Evolutionary conservation across 2,329 filamentous ascomycete species (phyloP).

Genomic region (Nannizziopsis barbatae): DNA sequence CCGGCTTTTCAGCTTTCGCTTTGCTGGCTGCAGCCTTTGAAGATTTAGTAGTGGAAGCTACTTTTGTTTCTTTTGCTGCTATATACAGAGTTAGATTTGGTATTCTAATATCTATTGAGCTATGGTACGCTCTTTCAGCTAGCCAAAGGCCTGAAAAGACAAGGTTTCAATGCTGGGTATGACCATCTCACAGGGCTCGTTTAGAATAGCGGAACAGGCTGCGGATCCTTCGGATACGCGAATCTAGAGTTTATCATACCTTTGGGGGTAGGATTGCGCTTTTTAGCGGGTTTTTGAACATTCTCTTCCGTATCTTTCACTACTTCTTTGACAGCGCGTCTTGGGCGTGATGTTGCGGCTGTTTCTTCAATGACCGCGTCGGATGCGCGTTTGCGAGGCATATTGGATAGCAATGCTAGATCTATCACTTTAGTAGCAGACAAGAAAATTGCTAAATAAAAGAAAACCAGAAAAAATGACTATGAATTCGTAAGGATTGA

Average conservation of each 20-base stretch:
- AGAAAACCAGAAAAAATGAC: too few species aligned
- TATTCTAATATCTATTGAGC: neutral
- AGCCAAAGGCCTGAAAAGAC: too few species aligned
- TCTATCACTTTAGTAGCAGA: too few species aligned
- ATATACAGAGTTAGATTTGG: neutral
- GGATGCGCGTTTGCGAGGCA: too few species aligned
- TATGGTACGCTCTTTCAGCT: too few species aligned
- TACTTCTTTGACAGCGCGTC: slow-evolving; percentile 1
- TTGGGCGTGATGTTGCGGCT: slow-evolving; percentile 12
- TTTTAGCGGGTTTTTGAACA: neutral
- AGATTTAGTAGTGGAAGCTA: neutral
- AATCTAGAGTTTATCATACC: neutral
- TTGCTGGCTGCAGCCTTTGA: neutral
- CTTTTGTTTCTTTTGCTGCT: neutral
- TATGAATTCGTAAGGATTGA: too few species aligned
- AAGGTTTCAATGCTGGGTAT: too few species aligned
- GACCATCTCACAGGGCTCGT: neutral
- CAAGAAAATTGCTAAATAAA: too few species aligned
- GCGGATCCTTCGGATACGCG: neutral
- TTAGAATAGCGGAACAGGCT: neutral
- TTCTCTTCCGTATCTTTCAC: neutral
- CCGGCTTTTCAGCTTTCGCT: neutral
- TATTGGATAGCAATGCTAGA: too few species aligned
- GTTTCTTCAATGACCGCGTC: slow-evolving; percentile 9
- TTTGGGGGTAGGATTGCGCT: neutral